Conservation (phyloP, 306 rosid species). For the Trifolium repens region DNA sequence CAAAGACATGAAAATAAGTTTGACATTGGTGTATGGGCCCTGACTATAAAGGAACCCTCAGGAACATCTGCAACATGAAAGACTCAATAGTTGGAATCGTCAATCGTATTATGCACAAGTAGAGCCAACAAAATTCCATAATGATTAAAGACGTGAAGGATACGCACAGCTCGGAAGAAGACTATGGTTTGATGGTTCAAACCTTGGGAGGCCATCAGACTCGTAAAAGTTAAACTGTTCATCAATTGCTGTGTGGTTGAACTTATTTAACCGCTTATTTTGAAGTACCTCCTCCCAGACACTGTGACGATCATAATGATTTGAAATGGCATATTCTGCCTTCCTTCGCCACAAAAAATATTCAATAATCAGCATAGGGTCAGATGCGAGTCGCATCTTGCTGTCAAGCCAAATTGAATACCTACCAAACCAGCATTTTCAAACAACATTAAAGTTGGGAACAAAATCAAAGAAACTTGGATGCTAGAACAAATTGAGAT, state of each 20-base stretch:
- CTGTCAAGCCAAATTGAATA: constrained; percentile 98
- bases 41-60: constrained; percentile 90
- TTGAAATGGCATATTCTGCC: constrained; percentile 91
- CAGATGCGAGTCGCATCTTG: constrained; percentile 86
- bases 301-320: constrained; percentile 92
- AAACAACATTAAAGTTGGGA: constrained; percentile 33
- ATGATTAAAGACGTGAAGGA: constrained; percentile 44
- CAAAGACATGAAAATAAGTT: constrained; percentile 96
- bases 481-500: constrained; percentile 39
- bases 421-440: constrained; percentile 56
- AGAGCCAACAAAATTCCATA: constrained; percentile 33
- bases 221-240: constrained; percentile 77
- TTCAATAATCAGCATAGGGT: constrained; percentile 87
- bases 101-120: constrained; percentile 30
- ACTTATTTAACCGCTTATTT: constrained; percentile 89
- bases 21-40: constrained; percentile 94
- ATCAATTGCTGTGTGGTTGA: constrained; percentile 78
- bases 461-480: constrained; percentile 34
- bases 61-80: constrained; percentile 76
- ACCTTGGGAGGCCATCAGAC: constrained; percentile 83
- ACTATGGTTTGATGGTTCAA: constrained; percentile 65
- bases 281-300: constrained; percentile 97
- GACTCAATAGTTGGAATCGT: constrained; percentile 34
- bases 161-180: constrained; percentile 88
- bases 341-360: constrained; percentile 82